A percentile compares a stretch with the other conserved stretches of the same genome.
phyloP scores from a whole-genome alignment of 192 early-diverging fungal genomes.

The Coemansia sp. region DNA sequence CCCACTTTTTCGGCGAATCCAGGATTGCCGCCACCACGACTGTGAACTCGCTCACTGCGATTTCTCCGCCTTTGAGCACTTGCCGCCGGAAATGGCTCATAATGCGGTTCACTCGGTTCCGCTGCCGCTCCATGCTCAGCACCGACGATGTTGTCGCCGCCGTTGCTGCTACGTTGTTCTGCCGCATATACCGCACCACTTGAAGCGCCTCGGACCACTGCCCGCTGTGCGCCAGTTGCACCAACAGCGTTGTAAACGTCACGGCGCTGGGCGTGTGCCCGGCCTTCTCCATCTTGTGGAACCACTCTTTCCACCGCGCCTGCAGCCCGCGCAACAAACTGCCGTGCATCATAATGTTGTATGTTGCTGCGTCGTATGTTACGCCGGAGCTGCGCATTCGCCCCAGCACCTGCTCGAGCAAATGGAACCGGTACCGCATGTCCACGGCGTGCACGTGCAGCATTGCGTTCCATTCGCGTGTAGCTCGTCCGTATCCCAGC shows the following conservation, averaged over 20 bases:
- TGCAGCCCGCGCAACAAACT: conserved; percentile 29
- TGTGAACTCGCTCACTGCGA: conserved; percentile 20
- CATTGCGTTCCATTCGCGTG: conserved; percentile 41
- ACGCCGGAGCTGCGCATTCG: conserved; percentile 27
- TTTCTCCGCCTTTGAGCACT: conserved; percentile 3
- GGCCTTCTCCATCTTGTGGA: conserved; percentile 19
- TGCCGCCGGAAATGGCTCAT: conserved; percentile 25
- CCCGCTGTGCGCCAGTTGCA: conserved; percentile 22
- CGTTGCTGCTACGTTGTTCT: conserved; percentile 1
- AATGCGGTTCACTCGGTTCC: conserved; percentile 5
- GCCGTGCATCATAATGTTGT: conserved; percentile 41
- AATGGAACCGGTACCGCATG: conserved; percentile 30
- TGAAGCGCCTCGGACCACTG: conserved; percentile 35
- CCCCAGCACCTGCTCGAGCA: conserved; percentile 24
- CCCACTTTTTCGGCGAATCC: conserved; percentile 18
- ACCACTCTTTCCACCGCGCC: conserved; percentile 28
- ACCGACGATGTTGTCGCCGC: conserved; percentile 10
- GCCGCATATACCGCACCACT: conserved; percentile 19
- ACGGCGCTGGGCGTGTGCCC: conserved; percentile 11
- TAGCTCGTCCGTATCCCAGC: conserved; percentile 14
- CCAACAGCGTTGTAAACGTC: conserved; percentile 23
- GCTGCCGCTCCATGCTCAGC: conserved; percentile 21
- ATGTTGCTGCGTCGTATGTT: conserved; percentile 19
- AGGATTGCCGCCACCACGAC: conserved; percentile 17
- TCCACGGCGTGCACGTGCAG: conserved; percentile 40